Evolutionary conservation across 768 basidiomycete genomes (phyloP), one percentile per base, ranked within the genome.

Genomic region (Paxillus ammoniavirescens): DNA sequence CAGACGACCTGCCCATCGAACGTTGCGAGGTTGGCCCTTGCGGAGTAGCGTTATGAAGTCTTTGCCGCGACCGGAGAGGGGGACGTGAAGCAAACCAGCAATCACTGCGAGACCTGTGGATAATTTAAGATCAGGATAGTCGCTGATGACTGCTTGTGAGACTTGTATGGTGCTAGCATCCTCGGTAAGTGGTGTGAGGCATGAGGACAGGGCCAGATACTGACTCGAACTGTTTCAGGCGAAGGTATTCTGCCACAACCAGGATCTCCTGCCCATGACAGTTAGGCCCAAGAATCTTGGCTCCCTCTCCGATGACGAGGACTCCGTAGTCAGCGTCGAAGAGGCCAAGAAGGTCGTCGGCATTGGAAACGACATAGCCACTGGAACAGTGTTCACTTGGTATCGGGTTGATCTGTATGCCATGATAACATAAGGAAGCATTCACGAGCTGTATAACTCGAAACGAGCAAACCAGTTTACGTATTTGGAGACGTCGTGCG

Each of bases 21-120:
- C 82, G 52, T 86, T 75, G n/a, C 78, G 76, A 21, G 75, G 75
- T 68, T 91, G 88, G 4, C 89, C 88, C 57, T 82, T 83, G n/a
- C 90, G 79, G 30, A 91, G 70, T 61, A 93, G 86, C 13, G 84
- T 86, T 54, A 93, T 89, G 61, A 92, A 92, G 63, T 93, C 90
- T 40, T 82, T 79, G 1, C 90, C 89, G 9, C 78, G 80, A 38
- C 75, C 76, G 0, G 89, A 89, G 2, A 92, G 73, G 2, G 91
- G 90, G 0, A 92, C 85, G 60, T 82, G 85, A 2, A 93, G 79
- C 47, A 91, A 62, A 3, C 91, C 89, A 1, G 89, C 84, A 58
- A 93, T 80, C 44, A 83, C 71, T 47, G 85, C 82, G 46, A 88
- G 69, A 72, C 79, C 81, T 52, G 74, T 75, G 0, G 80, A 80